Base-by-base conservation (phyloP, 2,329 filamentous ascomycete genomes). In the Chaetomiaceae sp. region DNA sequence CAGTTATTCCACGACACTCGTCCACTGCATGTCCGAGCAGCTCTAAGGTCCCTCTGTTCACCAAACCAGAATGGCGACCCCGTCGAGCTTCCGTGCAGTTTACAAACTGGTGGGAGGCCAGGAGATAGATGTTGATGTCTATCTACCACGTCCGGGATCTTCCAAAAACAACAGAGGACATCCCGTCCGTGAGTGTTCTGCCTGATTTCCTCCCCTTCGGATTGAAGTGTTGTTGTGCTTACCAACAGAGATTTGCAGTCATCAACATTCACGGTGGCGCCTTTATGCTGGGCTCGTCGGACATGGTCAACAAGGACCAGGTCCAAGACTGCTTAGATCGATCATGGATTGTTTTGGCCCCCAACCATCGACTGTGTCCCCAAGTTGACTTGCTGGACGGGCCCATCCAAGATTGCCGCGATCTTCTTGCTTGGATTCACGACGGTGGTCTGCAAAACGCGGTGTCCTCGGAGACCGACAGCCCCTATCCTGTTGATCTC, bases 231-330 rank as follows among this genome's bases (percentile, higher is more conserved):
- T 25, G 10, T 27, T 27, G 25, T 27, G 25, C 10, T 27, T 27
- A 6, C 10, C 25, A 27, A 7, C 25, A 27, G n/a, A 9, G n/a
- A 9, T 38, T 9, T 4, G 44, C 10, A 69, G 69, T 70, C 39
- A 71, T 72, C 53, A 60, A 69, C 48, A 71, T 73, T 44, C 70
- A 73, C 59, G 70, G 69, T 39, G 70, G 70, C n/a, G 70, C 68
- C 19, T 72, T 71, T 58, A 70, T 71, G 66, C 66, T 72, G 21
- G 69, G 68, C 9, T 62, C 65, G 21, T 68, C 66, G 2, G 55
- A 63, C 16, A 67, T 71, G 64, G 64, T 72, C 50, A 70, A 69
- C 35, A 57, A 61, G 16, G 60, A 68, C 33, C 69, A 72, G 44
- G 58, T 71, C 13, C 47, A 61, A 8, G 69, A 71, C 55, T 71